Evolutionary conservation across 139 green algal genomes (phyloP), one percentile per base, ranked within the genome.

Genomic region (Picochlorum sp.): DNA sequence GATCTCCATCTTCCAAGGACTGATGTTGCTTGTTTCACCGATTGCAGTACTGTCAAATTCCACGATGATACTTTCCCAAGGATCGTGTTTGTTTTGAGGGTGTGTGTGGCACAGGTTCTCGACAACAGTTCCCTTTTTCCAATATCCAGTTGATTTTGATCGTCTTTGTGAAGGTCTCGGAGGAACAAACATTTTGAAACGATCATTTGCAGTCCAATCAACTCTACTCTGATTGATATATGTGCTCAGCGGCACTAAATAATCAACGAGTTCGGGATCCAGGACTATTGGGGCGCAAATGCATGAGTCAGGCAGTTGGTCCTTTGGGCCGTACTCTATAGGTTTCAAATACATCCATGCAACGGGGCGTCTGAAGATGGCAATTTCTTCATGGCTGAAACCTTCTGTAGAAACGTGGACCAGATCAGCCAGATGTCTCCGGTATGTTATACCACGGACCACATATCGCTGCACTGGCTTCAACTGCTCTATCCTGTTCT

Each of bases 1-100:
- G 8, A 77, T 51, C 71, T 95, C 84, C 6, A 95, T 74, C 68
- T 92, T 84, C 88, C 88, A 95, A 26, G 88, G 85, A 44, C 76
- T 86, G 26, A 95, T 77, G 59, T 34, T 28, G 59, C 79, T 59
- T 11, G 38, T 28, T 38, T 68, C 47, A 11, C 51, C 72, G 2
- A 45, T 57, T 18, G 59, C 45, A 15, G 57, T 47, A 47, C 79
- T 55, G 20, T 86, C 85, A 79, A 80, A 92, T 49, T 81, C 74
- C 21, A 92, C 86, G 1, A 63, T 67, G 31, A 94, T 67, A 52
- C 70, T 81, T 51, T 89, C 78, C 81, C 81, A 95, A 18, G 87
- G 87, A 68, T 95, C 84, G 11, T 80, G 57, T 1, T 57, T 34
- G 4, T 62, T 45, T 41, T 41, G 34, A 41, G 34, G 34, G 34